Evolutionary conservation across 2,329 filamentous ascomycete species (phyloP).

Genomic region (Penicillium hordei): DNA sequence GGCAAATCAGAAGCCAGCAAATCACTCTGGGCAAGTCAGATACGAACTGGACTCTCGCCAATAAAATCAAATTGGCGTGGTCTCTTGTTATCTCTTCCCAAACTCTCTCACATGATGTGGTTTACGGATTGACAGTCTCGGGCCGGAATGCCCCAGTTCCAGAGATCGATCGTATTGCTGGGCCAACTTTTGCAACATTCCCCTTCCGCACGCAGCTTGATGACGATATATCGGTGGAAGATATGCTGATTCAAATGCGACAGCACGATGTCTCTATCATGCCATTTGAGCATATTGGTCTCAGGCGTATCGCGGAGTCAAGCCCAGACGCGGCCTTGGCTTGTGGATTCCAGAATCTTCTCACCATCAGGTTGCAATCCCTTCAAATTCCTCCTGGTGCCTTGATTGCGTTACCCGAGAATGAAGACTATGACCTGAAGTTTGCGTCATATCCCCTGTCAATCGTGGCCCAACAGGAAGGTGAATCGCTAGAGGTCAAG

Average conservation of each 20-base stretch:
- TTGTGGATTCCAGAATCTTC: slow-evolving; percentile 6
- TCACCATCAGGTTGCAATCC: slow-evolving; percentile 1
- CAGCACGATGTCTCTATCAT: background rate
- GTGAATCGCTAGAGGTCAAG: background rate
- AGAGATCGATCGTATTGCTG: slow-evolving; percentile 41
- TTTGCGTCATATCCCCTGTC: slow-evolving; percentile 1
- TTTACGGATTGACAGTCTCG: slow-evolving; percentile 43
- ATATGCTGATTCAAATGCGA: background rate
- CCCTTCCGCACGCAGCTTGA: slow-evolving; percentile 36
- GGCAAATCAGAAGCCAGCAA: background rate
- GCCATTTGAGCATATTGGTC: background rate
- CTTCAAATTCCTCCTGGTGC: background rate
- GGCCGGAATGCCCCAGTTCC: slow-evolving; percentile 40
- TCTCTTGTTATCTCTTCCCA: slow-evolving; percentile 37
- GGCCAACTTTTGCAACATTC: slow-evolving; percentile 42
- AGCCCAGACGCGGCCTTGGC: slow-evolving; percentile 5
- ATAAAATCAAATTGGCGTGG: slow-evolving; percentile 31
- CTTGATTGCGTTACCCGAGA: background rate
- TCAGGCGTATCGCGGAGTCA: background rate
- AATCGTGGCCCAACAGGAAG: background rate
- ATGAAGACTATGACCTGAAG: background rate
- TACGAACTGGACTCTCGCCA: slow-evolving; percentile 2
- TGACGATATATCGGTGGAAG: background rate
- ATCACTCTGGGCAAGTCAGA: background rate
- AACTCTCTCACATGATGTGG: slow-evolving; percentile 38